Evolutionary conservation across 2,329 filamentous ascomycete genomes (phyloP), one percentile per base, ranked within the genome.

Genomic region (Pezicula neosporulosa): DNA sequence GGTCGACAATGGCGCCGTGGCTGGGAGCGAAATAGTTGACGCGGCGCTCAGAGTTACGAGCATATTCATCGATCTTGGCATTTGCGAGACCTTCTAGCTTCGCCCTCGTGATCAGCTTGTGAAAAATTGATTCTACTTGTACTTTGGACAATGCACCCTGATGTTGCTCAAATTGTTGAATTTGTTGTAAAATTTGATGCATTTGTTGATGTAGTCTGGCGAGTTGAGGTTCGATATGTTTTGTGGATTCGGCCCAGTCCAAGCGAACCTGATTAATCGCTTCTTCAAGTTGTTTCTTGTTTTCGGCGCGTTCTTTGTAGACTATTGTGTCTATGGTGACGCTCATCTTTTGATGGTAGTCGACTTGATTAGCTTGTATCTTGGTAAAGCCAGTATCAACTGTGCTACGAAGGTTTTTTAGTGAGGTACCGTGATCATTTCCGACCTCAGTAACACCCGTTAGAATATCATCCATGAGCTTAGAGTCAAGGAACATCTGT

Each of bases 261-360:
- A 97, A 33, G 88, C 89, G 53, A 96, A 99, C 67, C 91, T 97
- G 55, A 89, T 97, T 75, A 95, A 99, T 76, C 96, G 95, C 71
- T 19, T 62, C 53, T 4, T 50, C 38, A 3, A 33, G 9, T 13
- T 33, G 30, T 9, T 33, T 33, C 7, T 33, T 33, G 30, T 33
- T 33, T 33, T 33, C 30, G 9, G 9, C 7, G 4, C 12, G 30
- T 13, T 33, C 30, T 33, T 33, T 33, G 10, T 33, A 3, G 30
- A 33, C 9, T 12, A 33, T 10, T 4, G 4, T 9, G 12, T 33
- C 24, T 4, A 24, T 24, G 3, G 24, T 24, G 24, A 24, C 24
- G 3, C 24, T 6, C 24, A 24, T 24, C 24, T 24, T 24, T 24
- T 24, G 24, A 24, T 24, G 5, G 6, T 24, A 24, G 24, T 24